These are phyloP conservation scores for Diddensiella caesifluorescens DNA, from an alignment of 805 yeast genomes.

Conservation along the genomic window DNA sequence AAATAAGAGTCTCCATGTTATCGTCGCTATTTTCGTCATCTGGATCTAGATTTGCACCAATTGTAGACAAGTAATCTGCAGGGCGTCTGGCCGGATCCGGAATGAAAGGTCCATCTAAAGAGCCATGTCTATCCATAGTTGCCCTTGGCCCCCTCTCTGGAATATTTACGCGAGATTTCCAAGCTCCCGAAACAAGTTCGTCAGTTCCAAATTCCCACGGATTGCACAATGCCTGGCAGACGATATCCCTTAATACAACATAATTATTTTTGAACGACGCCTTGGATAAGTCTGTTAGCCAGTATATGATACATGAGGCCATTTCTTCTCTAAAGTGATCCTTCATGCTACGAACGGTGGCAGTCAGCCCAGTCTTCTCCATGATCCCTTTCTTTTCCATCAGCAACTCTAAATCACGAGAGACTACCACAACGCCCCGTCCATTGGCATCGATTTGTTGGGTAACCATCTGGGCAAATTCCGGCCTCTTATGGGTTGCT, in stretches of 20 bases:
- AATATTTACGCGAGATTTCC: background rate
- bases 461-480: conserved; percentile 70
- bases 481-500: conserved; percentile 58
- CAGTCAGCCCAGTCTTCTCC: conserved; percentile 58
- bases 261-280: conserved; percentile 50
- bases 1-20: background rate
- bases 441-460: conserved; percentile 58
- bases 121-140: conserved; percentile 8
- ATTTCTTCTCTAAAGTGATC: conserved; percentile 76
- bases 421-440: conserved; percentile 60
- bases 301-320: conserved; percentile 64
- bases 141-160: background rate
- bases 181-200: conserved; percentile 9
- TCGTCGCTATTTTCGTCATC: conserved; percentile 2
- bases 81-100: conserved; percentile 15
- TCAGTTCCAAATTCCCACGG: conserved; percentile 56
- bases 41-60: no score
- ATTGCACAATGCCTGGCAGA: conserved; percentile 54
- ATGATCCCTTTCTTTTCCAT: conserved; percentile 51
- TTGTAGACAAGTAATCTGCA: conserved; percentile 1
- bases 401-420: conserved; percentile 46
- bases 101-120: conserved; percentile 17
- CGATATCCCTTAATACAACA: conserved; percentile 41
- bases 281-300: conserved; percentile 57
- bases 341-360: conserved; percentile 59